Evolutionary conservation across 495 filamentous ascomycete genomes (phyloP).

Genomic region (Penicillium waksmanii): DNA sequence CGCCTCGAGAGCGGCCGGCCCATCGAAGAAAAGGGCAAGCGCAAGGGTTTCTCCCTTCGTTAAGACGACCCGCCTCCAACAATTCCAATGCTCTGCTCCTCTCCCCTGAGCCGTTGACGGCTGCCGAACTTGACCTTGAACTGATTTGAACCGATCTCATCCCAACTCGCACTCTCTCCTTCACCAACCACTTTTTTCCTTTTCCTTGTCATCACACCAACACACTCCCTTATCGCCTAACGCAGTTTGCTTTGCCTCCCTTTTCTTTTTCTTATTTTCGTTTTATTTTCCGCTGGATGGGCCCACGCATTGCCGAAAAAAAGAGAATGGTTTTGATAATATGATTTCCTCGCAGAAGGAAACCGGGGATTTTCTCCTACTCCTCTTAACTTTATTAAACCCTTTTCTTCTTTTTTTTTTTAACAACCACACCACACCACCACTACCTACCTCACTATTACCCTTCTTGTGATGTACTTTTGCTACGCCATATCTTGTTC

Average conservation of each 20-base stretch:
- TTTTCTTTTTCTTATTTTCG: slow-evolving; percentile 23
- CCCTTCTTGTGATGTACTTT: slow-evolving; percentile 60
- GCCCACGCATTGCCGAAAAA: slow-evolving; percentile 34
- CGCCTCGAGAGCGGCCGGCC: slow-evolving; percentile 92
- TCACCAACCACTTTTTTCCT: slow-evolving; percentile 34
- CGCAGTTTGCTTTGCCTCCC: slow-evolving; percentile 27
- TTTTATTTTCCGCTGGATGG: slow-evolving; percentile 35
- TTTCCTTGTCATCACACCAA: slow-evolving; percentile 32
- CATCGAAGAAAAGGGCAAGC: slow-evolving; percentile 88
- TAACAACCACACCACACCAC: neutral
- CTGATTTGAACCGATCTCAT: slow-evolving; percentile 24
- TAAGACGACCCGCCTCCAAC: slow-evolving; percentile 43
- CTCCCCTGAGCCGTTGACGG: slow-evolving; percentile 28
- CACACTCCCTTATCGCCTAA: slow-evolving; percentile 43
- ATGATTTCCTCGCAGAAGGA: slow-evolving; percentile 16
- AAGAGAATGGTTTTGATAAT: slow-evolving; percentile 41
- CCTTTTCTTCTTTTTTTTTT: neutral
- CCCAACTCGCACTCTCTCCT: slow-evolving; percentile 34
- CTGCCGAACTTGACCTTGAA: slow-evolving; percentile 29
- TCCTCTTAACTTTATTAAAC: neutral
- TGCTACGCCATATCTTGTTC: slow-evolving; percentile 54
- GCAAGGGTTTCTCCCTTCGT: slow-evolving; percentile 98
- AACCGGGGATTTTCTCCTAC: neutral
- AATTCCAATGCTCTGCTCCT: slow-evolving; percentile 6
- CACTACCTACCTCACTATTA: slow-evolving; percentile 19